phyloP scores from a whole-genome alignment of 345 rosid species.

The Populus deltoides region DNA sequence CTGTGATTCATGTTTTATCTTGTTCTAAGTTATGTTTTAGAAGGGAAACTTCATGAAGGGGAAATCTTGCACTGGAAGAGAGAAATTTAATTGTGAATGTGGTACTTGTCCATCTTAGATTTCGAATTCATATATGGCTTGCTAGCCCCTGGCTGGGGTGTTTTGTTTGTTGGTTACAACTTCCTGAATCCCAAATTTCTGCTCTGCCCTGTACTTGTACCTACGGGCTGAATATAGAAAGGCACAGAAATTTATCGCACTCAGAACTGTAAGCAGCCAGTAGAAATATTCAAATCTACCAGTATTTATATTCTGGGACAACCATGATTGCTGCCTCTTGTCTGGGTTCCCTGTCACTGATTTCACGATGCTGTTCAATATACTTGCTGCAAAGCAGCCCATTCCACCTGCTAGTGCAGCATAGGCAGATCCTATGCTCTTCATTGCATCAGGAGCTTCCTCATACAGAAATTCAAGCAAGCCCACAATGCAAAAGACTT shows the following conservation, averaged over 20 bases:
- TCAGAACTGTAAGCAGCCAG: slow-evolving; percentile 65
- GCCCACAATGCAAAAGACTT: slow-evolving; percentile 82
- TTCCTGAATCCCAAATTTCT: slow-evolving; percentile 27
- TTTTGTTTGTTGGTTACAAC: slow-evolving; percentile 17
- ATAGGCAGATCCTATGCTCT: slow-evolving; percentile 91
- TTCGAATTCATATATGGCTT: background rate
- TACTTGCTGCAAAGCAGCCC: slow-evolving; percentile 76
- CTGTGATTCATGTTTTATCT: background rate
- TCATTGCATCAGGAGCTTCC: slow-evolving; percentile 97
- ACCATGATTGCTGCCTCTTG: slow-evolving; percentile 52
- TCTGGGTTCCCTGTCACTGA: slow-evolving; percentile 48
- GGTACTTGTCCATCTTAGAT: background rate
- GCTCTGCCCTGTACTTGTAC: slow-evolving; percentile 62
- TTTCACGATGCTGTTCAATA: slow-evolving; percentile 72
- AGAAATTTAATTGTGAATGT: background rate
- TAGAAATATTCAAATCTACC: slow-evolving; percentile 79
- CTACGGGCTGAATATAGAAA: slow-evolving; percentile 60
- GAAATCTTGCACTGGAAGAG: background rate
- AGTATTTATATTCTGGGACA: slow-evolving; percentile 74
- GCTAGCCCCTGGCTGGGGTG: slow-evolving; percentile 6
- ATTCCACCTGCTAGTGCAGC: slow-evolving; percentile 84
- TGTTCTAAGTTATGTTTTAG: background rate
- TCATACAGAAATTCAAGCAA: slow-evolving; percentile 78
- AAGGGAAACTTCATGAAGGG: background rate
- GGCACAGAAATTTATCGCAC: slow-evolving; percentile 58